Base-by-base conservation (phyloP, 192 early-diverging fungal genomes). In the Jimgerdemannia lactiflua region DNA sequence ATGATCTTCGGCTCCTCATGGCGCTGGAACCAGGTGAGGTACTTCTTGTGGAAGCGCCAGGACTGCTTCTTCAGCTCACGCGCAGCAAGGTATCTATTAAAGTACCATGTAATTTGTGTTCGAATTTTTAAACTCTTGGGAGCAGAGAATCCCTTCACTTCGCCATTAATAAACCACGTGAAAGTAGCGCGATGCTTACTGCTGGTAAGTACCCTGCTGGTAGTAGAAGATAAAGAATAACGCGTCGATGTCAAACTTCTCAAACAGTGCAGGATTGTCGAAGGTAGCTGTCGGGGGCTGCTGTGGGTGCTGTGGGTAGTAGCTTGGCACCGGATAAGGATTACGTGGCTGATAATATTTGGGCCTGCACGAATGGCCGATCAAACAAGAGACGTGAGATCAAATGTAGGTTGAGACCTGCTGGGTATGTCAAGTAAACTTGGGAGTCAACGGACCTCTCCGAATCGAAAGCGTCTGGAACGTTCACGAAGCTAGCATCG, bases 11-110 rank as follows among this genome's bases (percentile, higher is more conserved):
- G 98, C 84, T 99, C 96, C 75, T 98, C 96, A 79, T 94, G 95
- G 18, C 98, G 91, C 83, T 99, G 98, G 86, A 99, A 99, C 98
- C 98, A 99, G 67, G 98, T 98, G 69, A 93, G 82, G 75, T 96
- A 98, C 87, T 98, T 96, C 87, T 97, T 99, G 82, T 99, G 98
- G 84, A 98, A 99, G 65, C 98, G 89, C 98, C 98, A 99, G 39
- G 93, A 94, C 73, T 98, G 97, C 76, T 94, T 92, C 79, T 98
- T 98, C 67, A 99, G 86, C 82, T 99, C 98, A 64, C 93, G 86
- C 19, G 96, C 97, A 18, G 98, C 98, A 73, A 98, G 80, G 78
- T 93, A 95, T 69, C 93, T 94, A 75, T 10, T 18, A n/a, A 65
- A 64, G 49, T 14, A 59, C 2, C 8, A 59, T 6, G 14, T 59